Evolutionary conservation across 192 early-diverging fungal genomes (phyloP), one percentile per base, ranked within the genome.

Genomic region (Entomortierella lignicola): DNA sequence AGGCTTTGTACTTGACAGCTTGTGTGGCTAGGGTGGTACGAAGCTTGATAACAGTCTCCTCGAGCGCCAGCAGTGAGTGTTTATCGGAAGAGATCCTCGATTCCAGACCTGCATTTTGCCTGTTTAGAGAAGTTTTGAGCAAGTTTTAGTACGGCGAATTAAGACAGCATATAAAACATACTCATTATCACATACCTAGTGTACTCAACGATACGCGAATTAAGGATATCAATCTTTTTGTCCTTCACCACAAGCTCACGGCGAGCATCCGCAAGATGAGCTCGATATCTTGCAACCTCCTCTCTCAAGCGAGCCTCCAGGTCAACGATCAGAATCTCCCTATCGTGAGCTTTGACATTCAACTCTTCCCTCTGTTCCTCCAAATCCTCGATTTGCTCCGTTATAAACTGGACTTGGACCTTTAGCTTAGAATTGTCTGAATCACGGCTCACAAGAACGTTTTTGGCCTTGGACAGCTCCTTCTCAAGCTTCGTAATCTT

Each of bases 171-270:
- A n/a, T n/a, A n/a, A n/a, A n/a, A n/a, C n/a, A n/a, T n/a, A n/a
- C n/a, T n/a, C n/a, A n/a, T n/a, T n/a, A n/a, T n/a, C n/a, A n/a
- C n/a, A n/a, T n/a, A n/a, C 72, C 64, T 53, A 26, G 27, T 51
- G 41, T 50, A 48, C 15, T 69, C 73, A 0, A 60, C 31, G 18
- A 77, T 63, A 20, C 65, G 50, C 11, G 59, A 23, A 18, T 59
- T 50, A 21, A 77, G 44, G 20, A 30, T 53, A 20, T 69, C 60
- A 10, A 77, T 63, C 42, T 56, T 69, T 41, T 44, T 69, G 29
- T 77, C 65, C 34, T 58, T 68, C 11, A n/a, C 48, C 4, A 32
- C 13, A 21, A 69, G 17, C 1, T 77, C 66, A 13, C 53, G 60
- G 15, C 47, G 59, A 21, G 59, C 39, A 20, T 67, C 63, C 17